A percentile compares a stretch with the other conserved stretches of the same genome.
Evolutionary conservation across 768 basidiomycete species (phyloP).

Genomic region (Russula olivacea): DNA sequence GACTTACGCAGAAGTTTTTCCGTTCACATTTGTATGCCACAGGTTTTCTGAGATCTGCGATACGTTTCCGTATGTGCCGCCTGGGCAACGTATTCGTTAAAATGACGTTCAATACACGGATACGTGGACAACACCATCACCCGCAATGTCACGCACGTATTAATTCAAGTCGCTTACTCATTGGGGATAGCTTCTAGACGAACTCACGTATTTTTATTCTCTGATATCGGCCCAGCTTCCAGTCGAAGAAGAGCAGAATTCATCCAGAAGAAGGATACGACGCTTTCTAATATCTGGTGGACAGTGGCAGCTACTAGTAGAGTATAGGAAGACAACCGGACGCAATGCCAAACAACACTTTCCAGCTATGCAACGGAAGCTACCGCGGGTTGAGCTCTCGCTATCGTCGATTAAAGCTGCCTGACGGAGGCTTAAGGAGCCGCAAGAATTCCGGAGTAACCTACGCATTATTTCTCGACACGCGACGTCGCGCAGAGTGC

Average conservation of each 20-base stretch:
- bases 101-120: not conserved
- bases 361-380: not conserved
- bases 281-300: not conserved
- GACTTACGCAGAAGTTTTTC: not conserved
- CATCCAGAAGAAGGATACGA: not conserved
- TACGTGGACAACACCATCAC: not conserved
- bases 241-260: not conserved
- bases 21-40: not conserved
- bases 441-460: not conserved
- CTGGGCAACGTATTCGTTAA: not conserved
- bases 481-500: not conserved
- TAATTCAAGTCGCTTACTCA: not conserved
- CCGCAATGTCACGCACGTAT: not conserved
- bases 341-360: not conserved
- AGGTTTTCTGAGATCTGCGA: not conserved
- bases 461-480: not conserved
- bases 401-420: not conserved
- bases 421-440: not conserved
- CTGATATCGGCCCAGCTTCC: not conserved
- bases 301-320: not conserved
- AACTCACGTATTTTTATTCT: not conserved
- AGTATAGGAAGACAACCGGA: not conserved
- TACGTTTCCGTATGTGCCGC: not conserved
- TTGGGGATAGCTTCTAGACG: not conserved
- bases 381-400: not conserved